These are phyloP conservation scores for Myriangium duriaei DNA, from an alignment of 2,329 filamentous ascomycete genomes.

Conservation along the genomic window DNA sequence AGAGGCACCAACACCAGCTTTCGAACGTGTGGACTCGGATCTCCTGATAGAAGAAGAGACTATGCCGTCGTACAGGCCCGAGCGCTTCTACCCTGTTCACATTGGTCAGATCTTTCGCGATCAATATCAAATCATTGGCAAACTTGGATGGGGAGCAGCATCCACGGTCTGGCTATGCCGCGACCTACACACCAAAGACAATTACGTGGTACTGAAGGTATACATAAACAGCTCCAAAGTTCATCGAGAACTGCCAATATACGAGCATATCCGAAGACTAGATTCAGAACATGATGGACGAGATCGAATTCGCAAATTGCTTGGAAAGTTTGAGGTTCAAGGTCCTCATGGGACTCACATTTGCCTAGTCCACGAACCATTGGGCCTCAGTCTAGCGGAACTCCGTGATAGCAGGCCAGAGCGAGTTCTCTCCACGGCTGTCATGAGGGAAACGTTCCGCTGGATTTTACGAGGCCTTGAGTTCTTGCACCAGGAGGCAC, in stretches of 20 bases:
- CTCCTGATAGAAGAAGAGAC: slow-evolving; percentile 20
- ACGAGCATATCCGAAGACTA: slow-evolving; percentile 18
- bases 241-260: slow-evolving; percentile 23
- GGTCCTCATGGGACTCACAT: slow-evolving; percentile 24
- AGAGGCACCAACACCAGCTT: too few species aligned
- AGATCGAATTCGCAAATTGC: slow-evolving; percentile 21
- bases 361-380: slow-evolving; percentile 24
- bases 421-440: slow-evolving; percentile 8
- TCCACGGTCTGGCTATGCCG: slow-evolving; percentile 34
- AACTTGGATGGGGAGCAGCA: slow-evolving; percentile 31
- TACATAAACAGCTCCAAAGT: slow-evolving; percentile 20
- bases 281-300: slow-evolving; percentile 19
- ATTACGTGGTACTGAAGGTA: slow-evolving; percentile 25
- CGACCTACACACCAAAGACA: slow-evolving; percentile 20
- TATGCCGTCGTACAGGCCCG: slow-evolving; percentile 16
- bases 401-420: slow-evolving; percentile 20
- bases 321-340: slow-evolving; percentile 25
- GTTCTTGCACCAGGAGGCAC: slow-evolving; percentile 18
- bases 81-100: slow-evolving; percentile 26
- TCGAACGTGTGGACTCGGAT: too few species aligned
- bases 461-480: slow-evolving; percentile 18
- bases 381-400: slow-evolving; percentile 28
- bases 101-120: slow-evolving; percentile 24
- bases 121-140: slow-evolving; percentile 29
- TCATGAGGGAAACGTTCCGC: slow-evolving; percentile 15